Evolutionary conservation across 495 filamentous ascomycete genomes (phyloP), one percentile per base, ranked within the genome.

Genomic region (Thermochaetoides thermophila): DNA sequence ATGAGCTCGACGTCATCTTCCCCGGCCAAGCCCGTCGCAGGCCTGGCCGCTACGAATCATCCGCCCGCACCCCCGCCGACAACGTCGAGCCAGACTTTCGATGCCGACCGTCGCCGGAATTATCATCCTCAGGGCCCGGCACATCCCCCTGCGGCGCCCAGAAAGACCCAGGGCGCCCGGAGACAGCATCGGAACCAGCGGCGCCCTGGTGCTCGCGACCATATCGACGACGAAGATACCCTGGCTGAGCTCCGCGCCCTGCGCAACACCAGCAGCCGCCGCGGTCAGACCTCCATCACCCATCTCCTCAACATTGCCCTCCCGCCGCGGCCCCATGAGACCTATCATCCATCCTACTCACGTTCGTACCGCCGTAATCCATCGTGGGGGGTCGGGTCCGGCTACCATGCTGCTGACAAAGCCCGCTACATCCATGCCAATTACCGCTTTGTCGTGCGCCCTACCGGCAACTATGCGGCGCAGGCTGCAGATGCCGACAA

Each of bases 361-460:
- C 44, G 61, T 27, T 52, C 56, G n/a, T 59, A 50, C 41, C 57
- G 63, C 11, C 61, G 81, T 33, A 76, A 81, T 52, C 74, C 76
- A 26, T 80, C 79, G 5, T 93, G 78, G 77, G 84, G 85, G 0
- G 55, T 84, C 19, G 86, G 87, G 1, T 94, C 86, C 22, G 87
- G 87, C 8, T 81, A 94, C 52, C 87, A 94, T 54, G 77, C 81
- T 16, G 70, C 73, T 29, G 89, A 97, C 52, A 97, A 97, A 52
- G 82, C 86, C 28, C 78, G 77, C 48, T 97, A 92, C 46, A 81
- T 97, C 16, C 85, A 96, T 58, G 84, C 89, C 17, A 97, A 97
- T 53, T 97, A 97, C 51, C 75, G 89, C 14, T 97, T 97, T 50
- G 79, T 97, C 35, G 89, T 97, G 22, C 73, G 81, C 36, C 89